phyloP scores from a whole-genome alignment of 257 asterid species.

The Lantana camara region DNA sequence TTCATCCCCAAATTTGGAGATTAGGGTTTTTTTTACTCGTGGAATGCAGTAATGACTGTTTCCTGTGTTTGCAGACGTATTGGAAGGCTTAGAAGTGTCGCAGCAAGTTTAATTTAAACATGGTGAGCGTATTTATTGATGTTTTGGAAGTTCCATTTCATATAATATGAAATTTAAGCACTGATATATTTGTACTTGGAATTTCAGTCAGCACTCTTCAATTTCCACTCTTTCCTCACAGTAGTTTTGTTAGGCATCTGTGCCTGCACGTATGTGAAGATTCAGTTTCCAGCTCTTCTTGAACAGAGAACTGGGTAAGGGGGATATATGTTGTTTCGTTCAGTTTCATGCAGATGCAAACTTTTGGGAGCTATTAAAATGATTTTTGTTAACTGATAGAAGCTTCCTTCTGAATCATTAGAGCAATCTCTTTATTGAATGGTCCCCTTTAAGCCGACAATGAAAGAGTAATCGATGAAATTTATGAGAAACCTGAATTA shows the following conservation, averaged over 20 bases:
- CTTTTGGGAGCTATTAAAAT: slow-evolving; percentile 9
- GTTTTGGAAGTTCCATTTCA: slow-evolving; percentile 22
- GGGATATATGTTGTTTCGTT: slow-evolving; percentile 21
- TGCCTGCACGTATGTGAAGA: slow-evolving; percentile 62
- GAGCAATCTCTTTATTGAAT: no score
- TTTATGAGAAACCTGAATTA: no score
- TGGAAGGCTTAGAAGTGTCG: slow-evolving; percentile 21
- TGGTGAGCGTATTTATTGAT: slow-evolving; percentile 35
- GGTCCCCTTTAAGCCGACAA: no score
- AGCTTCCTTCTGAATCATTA: no score
- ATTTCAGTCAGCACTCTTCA: slow-evolving; percentile 51
- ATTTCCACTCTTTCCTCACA: slow-evolving; percentile 52
- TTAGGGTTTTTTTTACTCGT: neutral
- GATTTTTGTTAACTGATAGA: no score
- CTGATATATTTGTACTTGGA: slow-evolving; percentile 26
- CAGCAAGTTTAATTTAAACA: slow-evolving; percentile 26
- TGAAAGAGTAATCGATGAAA: no score
- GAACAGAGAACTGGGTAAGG: slow-evolving; percentile 65
- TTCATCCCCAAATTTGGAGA: no score
- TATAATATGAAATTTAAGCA: slow-evolving; percentile 11
- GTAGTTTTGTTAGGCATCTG: slow-evolving; percentile 52
- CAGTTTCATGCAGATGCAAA: slow-evolving; percentile 16
- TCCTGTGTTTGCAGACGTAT: slow-evolving; percentile 26
- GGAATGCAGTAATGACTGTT: slow-evolving; percentile 16
- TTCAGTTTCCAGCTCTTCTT: slow-evolving; percentile 66